These are phyloP conservation scores for Hirschioporus abietinus DNA, from an alignment of 768 basidiomycete genomes.

Conservation along the genomic window DNA sequence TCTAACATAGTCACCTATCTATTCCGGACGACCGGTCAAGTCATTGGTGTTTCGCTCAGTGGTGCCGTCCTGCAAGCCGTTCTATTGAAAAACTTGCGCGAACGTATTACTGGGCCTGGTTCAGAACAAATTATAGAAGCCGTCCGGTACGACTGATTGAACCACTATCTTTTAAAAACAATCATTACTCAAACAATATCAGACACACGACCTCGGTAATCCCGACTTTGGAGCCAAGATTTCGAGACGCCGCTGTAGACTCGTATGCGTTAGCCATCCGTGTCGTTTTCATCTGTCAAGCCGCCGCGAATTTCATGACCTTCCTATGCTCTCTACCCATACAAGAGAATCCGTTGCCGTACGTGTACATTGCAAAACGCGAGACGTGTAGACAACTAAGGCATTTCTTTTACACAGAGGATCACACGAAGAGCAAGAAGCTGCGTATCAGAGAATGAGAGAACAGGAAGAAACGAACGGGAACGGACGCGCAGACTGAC, in stretches of 20 bases:
- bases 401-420: conserved; percentile 35
- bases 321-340: conserved; percentile 71
- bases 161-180: conserved; percentile 7
- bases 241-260: conserved; percentile 58
- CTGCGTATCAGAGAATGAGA: conserved; percentile 36
- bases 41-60: conserved; percentile 86
- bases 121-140: conserved; percentile 69
- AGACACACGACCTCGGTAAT: conserved; percentile 74
- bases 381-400: conserved; percentile 11
- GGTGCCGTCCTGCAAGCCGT: conserved; percentile 82
- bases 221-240: conserved; percentile 49
- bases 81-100: conserved; percentile 61
- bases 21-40: conserved; percentile 92
- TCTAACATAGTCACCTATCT: conserved; percentile 75
- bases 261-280: conserved; percentile 78
- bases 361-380: conserved; percentile 15
- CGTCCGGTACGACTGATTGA: conserved; percentile 45
- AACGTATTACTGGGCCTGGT: conserved; percentile 71
- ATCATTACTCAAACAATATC: conserved; percentile 9
- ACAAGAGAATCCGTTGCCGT: conserved; percentile 64
- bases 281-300: conserved; percentile 79
- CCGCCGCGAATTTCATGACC: conserved; percentile 57
- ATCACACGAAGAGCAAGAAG: conserved; percentile 57
- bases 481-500: background rate
- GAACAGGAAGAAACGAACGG: conserved; percentile 4